Conservation (phyloP, 2,329 filamentous ascomycete species). For the Tolypocladium inflatum region DNA sequence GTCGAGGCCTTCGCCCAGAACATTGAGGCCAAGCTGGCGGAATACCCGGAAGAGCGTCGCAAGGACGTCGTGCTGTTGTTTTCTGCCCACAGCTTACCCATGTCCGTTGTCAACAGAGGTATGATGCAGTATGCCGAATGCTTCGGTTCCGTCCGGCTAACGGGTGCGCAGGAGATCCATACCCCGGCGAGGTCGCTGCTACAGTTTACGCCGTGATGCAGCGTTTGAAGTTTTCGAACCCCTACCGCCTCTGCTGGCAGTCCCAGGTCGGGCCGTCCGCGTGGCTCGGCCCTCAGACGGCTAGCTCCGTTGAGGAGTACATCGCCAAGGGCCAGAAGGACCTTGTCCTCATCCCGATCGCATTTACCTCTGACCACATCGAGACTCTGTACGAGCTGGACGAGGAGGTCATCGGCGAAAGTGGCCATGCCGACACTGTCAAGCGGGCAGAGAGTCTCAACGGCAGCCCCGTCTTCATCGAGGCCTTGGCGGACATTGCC, state of each 20-base stretch:
- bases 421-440: constrained; percentile 64
- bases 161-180: constrained; percentile 64
- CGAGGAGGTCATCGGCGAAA: constrained; percentile 88
- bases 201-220: constrained; percentile 98
- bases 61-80: constrained; percentile 81
- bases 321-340: constrained; percentile 88
- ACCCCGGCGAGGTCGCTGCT: constrained; percentile 89
- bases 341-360: constrained; percentile 84
- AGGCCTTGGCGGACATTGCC: constrained; percentile 80
- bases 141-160: constrained; percentile 13
- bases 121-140: constrained; percentile 5
- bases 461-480: constrained; percentile 81
- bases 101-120: constrained; percentile 94
- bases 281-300: constrained; percentile 92
- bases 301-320: constrained; percentile 78
- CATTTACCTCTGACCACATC: constrained; percentile 98
- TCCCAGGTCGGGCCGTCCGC: constrained; percentile 93
- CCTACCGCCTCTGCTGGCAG: constrained; percentile 93
- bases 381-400: constrained; percentile 94
- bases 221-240: constrained; percentile 75
- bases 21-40: constrained; percentile 74
- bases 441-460: constrained; percentile 91
- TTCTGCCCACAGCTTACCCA: constrained; percentile 90
- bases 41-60: constrained; percentile 74
- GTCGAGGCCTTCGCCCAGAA: constrained; percentile 89